phyloP scores from a whole-genome alignment of 2,329 filamentous ascomycete genomes.

The Neonectria sp. region DNA sequence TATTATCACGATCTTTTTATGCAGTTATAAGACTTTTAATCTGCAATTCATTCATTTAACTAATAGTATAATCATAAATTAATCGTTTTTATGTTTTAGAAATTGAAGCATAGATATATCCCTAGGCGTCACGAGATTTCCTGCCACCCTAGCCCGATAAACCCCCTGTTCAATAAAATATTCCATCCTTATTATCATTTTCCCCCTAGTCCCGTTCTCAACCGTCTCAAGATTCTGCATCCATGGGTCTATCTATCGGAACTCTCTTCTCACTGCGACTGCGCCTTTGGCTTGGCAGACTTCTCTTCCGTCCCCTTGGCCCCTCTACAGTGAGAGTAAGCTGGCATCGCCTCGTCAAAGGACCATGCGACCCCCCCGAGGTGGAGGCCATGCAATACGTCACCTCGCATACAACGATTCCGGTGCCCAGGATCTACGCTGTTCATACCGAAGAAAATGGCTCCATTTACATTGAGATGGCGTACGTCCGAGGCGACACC shows the following conservation, averaged over 20 bases:
- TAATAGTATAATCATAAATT: too few relatives aligned
- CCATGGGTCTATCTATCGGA: conserved; percentile 48
- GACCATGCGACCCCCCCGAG: conserved; percentile 48
- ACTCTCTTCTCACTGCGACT: conserved; percentile 41
- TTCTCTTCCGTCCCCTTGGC: conserved; percentile 41
- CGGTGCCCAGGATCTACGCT: conserved; percentile 46
- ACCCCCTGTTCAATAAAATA: too few relatives aligned
- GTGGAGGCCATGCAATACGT: conserved; percentile 51
- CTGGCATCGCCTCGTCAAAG: conserved; percentile 49
- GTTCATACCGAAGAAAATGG: conserved; percentile 37
- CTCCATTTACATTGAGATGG: conserved; percentile 48
- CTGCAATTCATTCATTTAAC: too few relatives aligned
- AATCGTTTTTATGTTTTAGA: too few relatives aligned
- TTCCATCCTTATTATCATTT: neutral
- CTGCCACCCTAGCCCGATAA: too few relatives aligned
- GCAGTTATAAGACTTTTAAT: too few relatives aligned
- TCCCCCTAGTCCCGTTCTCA: neutral
- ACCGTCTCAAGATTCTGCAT: conserved; percentile 11
- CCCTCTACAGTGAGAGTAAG: conserved; percentile 42
- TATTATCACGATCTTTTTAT: too few relatives aligned
- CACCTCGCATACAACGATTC: conserved; percentile 46
- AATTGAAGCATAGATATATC: too few relatives aligned
- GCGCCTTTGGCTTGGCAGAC: conserved; percentile 48
- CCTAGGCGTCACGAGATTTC: too few relatives aligned
- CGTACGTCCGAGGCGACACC: conserved; percentile 38